Evolutionary conservation across 805 yeast species (phyloP).

Genomic region (Zygoascus ofunaensis): DNA sequence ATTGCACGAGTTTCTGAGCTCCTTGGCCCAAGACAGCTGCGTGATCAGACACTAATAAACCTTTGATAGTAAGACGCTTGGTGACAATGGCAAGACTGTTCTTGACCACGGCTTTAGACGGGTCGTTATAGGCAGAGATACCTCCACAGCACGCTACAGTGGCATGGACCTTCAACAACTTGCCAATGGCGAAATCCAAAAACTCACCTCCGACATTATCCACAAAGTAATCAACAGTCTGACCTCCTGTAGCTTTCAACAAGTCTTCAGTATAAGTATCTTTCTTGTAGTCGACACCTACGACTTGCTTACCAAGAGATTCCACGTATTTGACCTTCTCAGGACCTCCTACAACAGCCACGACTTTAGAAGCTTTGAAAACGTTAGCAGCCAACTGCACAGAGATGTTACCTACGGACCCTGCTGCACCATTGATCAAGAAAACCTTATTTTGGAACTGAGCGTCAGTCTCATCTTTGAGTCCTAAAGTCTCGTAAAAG

Average conservation of each 20-base stretch:
- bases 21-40: not conserved
- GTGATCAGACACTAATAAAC: not conserved
- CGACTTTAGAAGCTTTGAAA: conserved; percentile 1
- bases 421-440: not conserved
- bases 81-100: not conserved
- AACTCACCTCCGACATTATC: conserved; percentile 2
- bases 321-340: not conserved
- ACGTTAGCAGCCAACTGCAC: not conserved
- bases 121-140: not conserved
- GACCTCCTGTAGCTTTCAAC: not conserved
- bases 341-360: conserved; percentile 1
- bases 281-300: not conserved
- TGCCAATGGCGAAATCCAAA: not conserved
- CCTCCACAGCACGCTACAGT: not conserved
- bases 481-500: not conserved
- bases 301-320: not conserved
- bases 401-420: not conserved
- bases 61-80: not conserved
- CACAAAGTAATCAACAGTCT: not conserved
- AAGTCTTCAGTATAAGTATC: not conserved
- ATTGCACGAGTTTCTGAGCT: not conserved
- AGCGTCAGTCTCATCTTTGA: not conserved
- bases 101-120: not conserved
- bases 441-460: not conserved
- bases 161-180: not conserved